Conservation (phyloP, 176 grass and related monocot genomes). For the Saccharum spontaneum region DNA sequence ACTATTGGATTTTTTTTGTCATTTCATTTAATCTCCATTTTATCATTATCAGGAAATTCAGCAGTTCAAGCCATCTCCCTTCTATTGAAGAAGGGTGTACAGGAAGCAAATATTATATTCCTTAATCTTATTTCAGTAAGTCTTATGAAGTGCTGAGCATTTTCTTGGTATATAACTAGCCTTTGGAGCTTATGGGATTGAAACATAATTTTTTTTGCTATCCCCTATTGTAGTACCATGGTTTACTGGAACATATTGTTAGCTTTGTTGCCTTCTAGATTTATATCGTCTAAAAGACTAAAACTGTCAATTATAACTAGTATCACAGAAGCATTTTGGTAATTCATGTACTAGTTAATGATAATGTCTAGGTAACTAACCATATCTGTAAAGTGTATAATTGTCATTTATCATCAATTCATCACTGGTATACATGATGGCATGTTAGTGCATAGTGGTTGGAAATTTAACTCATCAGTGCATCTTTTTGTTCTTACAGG, state of each 20-base stretch:
- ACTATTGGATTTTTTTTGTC: background rate
- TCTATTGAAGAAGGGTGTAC: constrained; percentile 79
- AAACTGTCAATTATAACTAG: no score
- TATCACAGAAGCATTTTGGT: background rate
- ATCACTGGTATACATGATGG: background rate
- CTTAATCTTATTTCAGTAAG: constrained; percentile 94
- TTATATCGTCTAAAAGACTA: constrained; percentile 3
- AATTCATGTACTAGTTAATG: background rate
- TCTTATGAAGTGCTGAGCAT: constrained; percentile 11
- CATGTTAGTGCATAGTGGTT: background rate
- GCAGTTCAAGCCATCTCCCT: constrained; percentile 85
- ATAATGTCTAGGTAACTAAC: background rate
- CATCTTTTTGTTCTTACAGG: constrained; percentile 39
- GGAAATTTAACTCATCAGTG: background rate
- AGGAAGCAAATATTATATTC: constrained; percentile 84
- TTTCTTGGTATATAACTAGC: background rate
- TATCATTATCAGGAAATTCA: constrained; percentile 68
- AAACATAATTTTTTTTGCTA: no score
- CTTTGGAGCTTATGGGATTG: no score
- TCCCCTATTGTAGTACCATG: background rate
- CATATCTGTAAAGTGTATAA: background rate
- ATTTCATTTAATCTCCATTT: constrained; percentile 3
- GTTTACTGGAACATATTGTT: constrained; percentile 1
- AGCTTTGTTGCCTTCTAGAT: background rate
- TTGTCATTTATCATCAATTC: background rate